Evolutionary conservation across 2,329 filamentous ascomycete species (phyloP).

Genomic region (Epichloe bromicola): DNA sequence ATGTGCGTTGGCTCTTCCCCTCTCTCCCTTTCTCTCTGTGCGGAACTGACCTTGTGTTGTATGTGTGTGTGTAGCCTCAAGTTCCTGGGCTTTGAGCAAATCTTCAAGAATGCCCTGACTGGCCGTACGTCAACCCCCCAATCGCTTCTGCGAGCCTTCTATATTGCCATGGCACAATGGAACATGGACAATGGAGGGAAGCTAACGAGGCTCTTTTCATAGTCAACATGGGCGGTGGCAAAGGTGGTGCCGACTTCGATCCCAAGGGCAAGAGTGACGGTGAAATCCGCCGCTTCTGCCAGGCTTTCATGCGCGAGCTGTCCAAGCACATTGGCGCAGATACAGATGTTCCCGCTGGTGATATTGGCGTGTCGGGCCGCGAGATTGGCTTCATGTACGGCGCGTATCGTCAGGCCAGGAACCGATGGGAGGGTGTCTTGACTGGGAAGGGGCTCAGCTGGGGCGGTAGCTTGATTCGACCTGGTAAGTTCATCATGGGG

Average conservation of each 20-base stretch:
- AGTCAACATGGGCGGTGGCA: constrained; percentile 78
- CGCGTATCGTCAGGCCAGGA: constrained; percentile 75
- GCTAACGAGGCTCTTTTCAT: background rate
- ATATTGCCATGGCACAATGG: background rate
- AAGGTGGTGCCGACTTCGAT: constrained; percentile 96
- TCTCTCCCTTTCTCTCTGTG: background rate
- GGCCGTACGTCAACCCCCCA: constrained; percentile 50
- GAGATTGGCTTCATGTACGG: constrained; percentile 95
- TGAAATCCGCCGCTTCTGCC: constrained; percentile 96
- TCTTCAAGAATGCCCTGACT: constrained; percentile 98
- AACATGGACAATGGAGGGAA: background rate
- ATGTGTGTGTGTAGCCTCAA: constrained; percentile 48
- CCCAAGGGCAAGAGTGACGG: constrained; percentile 96
- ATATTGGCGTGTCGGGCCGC: constrained; percentile 84
- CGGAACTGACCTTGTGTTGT: background rate
- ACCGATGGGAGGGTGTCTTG: constrained; percentile 89
- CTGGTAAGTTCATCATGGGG: constrained; percentile 26
- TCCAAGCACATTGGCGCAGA: constrained; percentile 92
- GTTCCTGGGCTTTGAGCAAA: constrained; percentile 98
- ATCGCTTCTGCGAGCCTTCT: background rate
- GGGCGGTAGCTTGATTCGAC: constrained; percentile 88
- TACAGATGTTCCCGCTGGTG: constrained; percentile 91
- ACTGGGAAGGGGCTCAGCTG: constrained; percentile 90
- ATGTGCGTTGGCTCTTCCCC: constrained; percentile 28
- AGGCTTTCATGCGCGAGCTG: constrained; percentile 90